Conservation (phyloP, 2,329 filamentous ascomycete species). For the Hymenoscyphus fraxineus region DNA sequence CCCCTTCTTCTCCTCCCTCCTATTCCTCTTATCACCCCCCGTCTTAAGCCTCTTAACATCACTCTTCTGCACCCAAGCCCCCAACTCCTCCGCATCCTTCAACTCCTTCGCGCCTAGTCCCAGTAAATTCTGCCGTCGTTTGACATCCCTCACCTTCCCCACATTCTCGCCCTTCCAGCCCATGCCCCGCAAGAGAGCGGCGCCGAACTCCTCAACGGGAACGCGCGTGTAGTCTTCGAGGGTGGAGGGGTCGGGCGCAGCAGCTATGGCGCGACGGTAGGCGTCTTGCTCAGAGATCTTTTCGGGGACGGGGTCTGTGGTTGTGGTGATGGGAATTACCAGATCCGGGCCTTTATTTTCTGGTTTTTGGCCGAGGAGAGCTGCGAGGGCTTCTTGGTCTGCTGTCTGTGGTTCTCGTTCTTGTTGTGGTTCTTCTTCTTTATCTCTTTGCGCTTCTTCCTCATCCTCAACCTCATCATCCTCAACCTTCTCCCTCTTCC, state of each 20-base stretch:
- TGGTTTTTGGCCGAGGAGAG: constrained; percentile 56
- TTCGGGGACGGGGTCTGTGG: constrained; percentile 13
- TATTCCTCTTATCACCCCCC: constrained; percentile 32
- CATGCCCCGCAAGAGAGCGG: constrained; percentile 86
- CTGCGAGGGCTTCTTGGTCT: constrained; percentile 64
- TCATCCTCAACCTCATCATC: constrained; percentile 21
- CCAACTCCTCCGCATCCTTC: constrained; percentile 67
- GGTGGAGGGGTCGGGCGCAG: constrained; percentile 70
- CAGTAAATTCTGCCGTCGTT: constrained; percentile 73
- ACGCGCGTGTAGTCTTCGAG: constrained; percentile 83
- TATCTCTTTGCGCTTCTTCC: not conserved
- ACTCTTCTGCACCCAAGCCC: constrained; percentile 72
- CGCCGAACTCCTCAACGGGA: constrained; percentile 92
- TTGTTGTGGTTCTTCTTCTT: constrained; percentile 26
- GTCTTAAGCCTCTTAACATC: constrained; percentile 47
- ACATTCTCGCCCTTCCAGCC: constrained; percentile 75
- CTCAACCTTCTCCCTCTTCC: constrained; percentile 33
- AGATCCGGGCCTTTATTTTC: constrained; percentile 45
- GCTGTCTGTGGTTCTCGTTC: constrained; percentile 37
- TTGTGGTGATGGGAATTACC: constrained; percentile 43
- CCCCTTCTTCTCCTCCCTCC: constrained; percentile 43
- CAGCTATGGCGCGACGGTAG: constrained; percentile 65
- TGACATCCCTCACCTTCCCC: constrained; percentile 59
- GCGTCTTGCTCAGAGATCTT: constrained; percentile 60
- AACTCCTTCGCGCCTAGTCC: constrained; percentile 87